These are phyloP conservation scores for Periconia sp. DNA, from an alignment of 2,329 filamentous ascomycete genomes.

Conservation along the genomic window DNA sequence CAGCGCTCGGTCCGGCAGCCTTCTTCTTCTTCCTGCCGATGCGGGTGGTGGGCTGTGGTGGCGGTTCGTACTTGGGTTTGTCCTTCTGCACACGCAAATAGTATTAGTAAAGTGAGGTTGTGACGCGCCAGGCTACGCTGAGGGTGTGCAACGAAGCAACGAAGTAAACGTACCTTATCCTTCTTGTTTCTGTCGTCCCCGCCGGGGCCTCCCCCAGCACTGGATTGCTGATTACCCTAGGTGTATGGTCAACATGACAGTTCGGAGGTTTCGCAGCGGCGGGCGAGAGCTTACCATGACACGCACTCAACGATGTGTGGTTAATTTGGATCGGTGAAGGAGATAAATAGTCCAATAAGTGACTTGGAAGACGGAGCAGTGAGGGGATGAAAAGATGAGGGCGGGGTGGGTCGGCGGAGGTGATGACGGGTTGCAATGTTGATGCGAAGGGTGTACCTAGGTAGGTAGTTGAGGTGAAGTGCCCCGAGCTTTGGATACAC, in stretches of 20 bases:
- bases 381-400: background rate
- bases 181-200: constrained; percentile 91
- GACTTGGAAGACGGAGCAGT: background rate
- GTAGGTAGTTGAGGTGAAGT: background rate
- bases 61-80: constrained; percentile 99
- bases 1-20: constrained; percentile 86
- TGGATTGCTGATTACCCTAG: constrained; percentile 83
- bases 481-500: constrained; percentile 13
- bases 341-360: background rate
- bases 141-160: constrained; percentile 4
- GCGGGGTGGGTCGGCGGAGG: background rate
- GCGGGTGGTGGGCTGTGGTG: constrained; percentile 92
- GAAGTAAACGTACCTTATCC: constrained; percentile 53
- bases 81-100: constrained; percentile 72
- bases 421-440: constrained; percentile 34
- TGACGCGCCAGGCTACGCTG: background rate
- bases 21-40: constrained; percentile 99
- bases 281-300: constrained; percentile 33
- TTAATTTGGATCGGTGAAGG: background rate
- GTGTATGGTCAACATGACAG: constrained; percentile 41
- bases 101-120: constrained; percentile 10
- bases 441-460: constrained; percentile 25
- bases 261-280: constrained; percentile 17
- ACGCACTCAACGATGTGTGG: constrained; percentile 18
- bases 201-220: constrained; percentile 71